These are phyloP conservation scores for Botrytis deweyae DNA, from an alignment of 2,329 filamentous ascomycete species.

Conservation along the genomic window DNA sequence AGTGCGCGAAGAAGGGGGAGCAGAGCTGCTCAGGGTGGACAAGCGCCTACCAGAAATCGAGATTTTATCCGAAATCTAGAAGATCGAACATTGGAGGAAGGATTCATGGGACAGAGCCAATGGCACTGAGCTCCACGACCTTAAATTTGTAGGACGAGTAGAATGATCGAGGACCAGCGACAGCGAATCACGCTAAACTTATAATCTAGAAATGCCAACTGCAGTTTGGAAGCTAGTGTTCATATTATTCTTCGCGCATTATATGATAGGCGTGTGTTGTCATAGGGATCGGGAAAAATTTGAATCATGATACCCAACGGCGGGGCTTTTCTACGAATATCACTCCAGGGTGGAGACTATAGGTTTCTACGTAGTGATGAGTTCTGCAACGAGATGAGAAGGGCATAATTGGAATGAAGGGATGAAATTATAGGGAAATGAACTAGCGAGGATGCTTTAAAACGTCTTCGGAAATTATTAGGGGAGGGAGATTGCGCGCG, in stretches of 20 bases:
- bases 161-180: constrained; percentile 4
- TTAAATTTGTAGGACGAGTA: background rate
- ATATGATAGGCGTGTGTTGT: constrained; percentile 13
- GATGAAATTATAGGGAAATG: background rate
- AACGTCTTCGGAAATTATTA: background rate
- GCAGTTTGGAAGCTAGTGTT: constrained; percentile 18
- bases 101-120: constrained; percentile 69
- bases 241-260: constrained; percentile 19
- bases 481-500: background rate
- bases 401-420: background rate
- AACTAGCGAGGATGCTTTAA: background rate
- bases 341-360: background rate
- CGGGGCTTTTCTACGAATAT: constrained; percentile 16
- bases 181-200: constrained; percentile 4
- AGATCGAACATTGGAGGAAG: constrained; percentile 90
- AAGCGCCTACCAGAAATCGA: constrained; percentile 60
- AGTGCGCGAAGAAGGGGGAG: constrained; percentile 73
- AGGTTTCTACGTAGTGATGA: constrained; percentile 8
- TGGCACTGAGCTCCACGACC: constrained; percentile 60
- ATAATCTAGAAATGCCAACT: constrained; percentile 7
- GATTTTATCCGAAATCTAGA: constrained; percentile 96
- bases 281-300: constrained; percentile 19
- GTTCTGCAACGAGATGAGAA: constrained; percentile 15
- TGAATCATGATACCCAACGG: constrained; percentile 23
- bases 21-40: constrained; percentile 59